These are phyloP conservation scores for Begonia masoniana DNA, from an alignment of 306 rosid species.

Conservation along the genomic window DNA sequence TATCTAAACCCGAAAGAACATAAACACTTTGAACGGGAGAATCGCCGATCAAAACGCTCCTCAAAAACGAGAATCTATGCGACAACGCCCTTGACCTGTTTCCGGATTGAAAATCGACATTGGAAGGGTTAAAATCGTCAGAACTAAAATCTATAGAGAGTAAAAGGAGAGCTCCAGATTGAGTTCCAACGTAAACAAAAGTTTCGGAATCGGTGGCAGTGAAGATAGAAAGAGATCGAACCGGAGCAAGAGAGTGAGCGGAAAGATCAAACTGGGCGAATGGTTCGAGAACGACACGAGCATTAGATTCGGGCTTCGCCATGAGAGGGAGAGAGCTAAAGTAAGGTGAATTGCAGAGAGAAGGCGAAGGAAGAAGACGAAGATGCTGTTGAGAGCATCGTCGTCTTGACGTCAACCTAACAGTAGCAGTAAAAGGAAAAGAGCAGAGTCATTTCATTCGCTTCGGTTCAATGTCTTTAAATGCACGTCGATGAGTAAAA, in stretches of 20 bases:
- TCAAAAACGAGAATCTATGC: slow-evolving; percentile 30
- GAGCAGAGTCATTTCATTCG: too few relatives aligned
- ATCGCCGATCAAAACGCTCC: slow-evolving; percentile 37
- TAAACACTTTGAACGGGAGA: slow-evolving; percentile 34
- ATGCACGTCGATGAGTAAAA: too few relatives aligned
- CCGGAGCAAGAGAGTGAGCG: slow-evolving; percentile 32
- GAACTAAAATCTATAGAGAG: slow-evolving; percentile 28
- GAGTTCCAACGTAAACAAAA: slow-evolving; percentile 49
- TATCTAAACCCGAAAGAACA: slow-evolving; percentile 40
- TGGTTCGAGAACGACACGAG: slow-evolving; percentile 67
- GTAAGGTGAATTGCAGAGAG: neutral
- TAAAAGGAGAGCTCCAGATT: slow-evolving; percentile 50
- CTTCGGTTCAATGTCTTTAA: too few relatives aligned
- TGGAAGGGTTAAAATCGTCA: slow-evolving; percentile 4
- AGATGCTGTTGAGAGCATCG: neutral
- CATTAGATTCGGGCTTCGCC: slow-evolving; percentile 40
- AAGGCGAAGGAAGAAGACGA: neutral
- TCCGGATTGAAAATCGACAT: slow-evolving; percentile 6
- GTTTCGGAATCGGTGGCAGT: slow-evolving; percentile 30
- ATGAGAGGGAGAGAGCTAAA: slow-evolving; percentile 13
- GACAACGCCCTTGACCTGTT: slow-evolving; percentile 13
- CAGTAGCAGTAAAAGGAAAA: neutral
- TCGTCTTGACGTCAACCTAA: neutral
- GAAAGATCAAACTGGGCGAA: slow-evolving; percentile 47
- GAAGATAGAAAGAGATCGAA: slow-evolving; percentile 48